Evolutionary conservation across 345 rosid species (phyloP).

Genomic region (Lumnitzera littorea): DNA sequence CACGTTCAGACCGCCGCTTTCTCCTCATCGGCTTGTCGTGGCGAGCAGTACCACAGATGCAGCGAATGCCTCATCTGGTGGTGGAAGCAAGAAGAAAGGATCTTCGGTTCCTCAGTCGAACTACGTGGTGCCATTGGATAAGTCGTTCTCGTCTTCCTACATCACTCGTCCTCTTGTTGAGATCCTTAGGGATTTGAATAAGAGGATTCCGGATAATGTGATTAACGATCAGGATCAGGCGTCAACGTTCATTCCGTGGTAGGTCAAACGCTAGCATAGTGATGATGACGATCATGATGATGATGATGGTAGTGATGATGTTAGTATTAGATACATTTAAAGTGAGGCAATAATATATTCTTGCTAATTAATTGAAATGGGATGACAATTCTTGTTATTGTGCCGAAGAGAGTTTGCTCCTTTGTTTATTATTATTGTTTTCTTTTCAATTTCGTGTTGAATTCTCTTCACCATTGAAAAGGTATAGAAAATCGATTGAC

Average conservation of each 20-base stretch:
- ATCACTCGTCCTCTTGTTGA: constrained; percentile 87
- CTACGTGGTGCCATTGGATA: constrained; percentile 91
- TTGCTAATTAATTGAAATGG: too few relatives aligned
- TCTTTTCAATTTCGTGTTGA: too few relatives aligned
- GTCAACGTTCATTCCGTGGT: constrained; percentile 75
- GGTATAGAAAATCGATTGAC: too few relatives aligned
- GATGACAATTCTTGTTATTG: too few relatives aligned
- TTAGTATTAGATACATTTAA: neutral
- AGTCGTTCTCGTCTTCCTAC: constrained; percentile 54
- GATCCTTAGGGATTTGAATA: constrained; percentile 95
- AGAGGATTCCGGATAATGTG: constrained; percentile 87
- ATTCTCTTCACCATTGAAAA: too few relatives aligned
- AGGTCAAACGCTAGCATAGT: neutral
- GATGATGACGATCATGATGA: neutral
- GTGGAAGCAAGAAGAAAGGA: constrained; percentile 36
- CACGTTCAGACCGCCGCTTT: neutral
- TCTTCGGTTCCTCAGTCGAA: constrained; percentile 62
- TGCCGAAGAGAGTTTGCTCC: too few relatives aligned
- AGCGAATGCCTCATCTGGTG: constrained; percentile 20
- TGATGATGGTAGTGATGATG: too few relatives aligned
- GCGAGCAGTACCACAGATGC: constrained; percentile 3
- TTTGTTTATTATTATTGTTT: too few relatives aligned
- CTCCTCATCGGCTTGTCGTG: neutral
- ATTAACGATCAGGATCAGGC: constrained; percentile 28
- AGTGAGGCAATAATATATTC: neutral